Evolutionary conservation across 2,329 filamentous ascomycete genomes (phyloP), one percentile per base, ranked within the genome.

Genomic region (Aspergillus quadrilineatus): DNA sequence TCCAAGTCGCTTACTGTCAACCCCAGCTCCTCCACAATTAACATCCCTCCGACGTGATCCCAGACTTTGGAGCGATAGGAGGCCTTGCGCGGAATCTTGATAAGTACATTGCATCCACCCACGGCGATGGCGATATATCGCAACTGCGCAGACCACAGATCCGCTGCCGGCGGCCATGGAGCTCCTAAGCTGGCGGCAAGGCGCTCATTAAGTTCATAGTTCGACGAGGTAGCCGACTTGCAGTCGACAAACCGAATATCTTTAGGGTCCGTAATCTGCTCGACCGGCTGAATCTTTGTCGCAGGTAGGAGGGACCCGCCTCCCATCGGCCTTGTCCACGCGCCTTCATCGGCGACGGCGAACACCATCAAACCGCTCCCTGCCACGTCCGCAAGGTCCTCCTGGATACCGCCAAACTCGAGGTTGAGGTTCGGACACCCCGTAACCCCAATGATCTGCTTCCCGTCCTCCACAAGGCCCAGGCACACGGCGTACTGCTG

Each of bases 401-500:
- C 75, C 3, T 67, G 58, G 2, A 77, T 65, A 9, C 53, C 59
- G 1, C 68, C 69, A 12, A 72, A 66, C 37, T 73, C 66, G 8
- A 78, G 71, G 7, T 77, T 75, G n/a, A 87, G 71, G 61, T 87
- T 87, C 8, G 85, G 85, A 67, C 82, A 86, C 7, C 81, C 85
- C 42, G 86, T 71, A 2, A 85, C 81, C n/a, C 80, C 84, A 22
- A 88, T 67, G 50, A 80, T 74, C 67, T 88, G 82, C 45, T 71
- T 64, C 3, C 85, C 85, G 52, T 85, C 75, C 56, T 84, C 79
- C 2, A 87, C 69, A 60, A 88, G 70, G 3, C 82, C 80, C 17
- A 87, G 72, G 58, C 82, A 83, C 4, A 88, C 82, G 3, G 81
- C 85, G 57, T 87, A 88, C 70, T 88, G 85, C 69, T 84, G 78